Conservation (phyloP, 371 early-diverging fungal genomes). For the Choanephora cucurbitarum region DNA sequence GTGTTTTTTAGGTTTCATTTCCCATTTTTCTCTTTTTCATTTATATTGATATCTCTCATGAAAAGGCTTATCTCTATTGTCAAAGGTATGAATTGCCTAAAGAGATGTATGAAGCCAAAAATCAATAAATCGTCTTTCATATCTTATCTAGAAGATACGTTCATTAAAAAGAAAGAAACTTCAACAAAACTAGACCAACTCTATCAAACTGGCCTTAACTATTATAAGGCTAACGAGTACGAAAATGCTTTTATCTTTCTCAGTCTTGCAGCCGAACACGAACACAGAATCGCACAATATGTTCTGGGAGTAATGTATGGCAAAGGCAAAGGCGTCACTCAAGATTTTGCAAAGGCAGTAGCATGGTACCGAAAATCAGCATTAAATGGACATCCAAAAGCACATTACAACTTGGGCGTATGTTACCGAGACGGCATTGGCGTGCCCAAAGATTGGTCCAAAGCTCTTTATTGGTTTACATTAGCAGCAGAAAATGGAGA, state of each 20-base stretch:
- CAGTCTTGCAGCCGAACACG: background rate
- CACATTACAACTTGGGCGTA: background rate
- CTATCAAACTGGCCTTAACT: background rate
- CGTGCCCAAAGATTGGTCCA: slow-evolving; percentile 9
- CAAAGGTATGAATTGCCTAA: no score
- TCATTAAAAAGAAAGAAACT: background rate
- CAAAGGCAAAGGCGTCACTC: slow-evolving; percentile 10
- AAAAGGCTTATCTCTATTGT: no score
- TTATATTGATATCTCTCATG: no score
- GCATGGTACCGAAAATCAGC: slow-evolving; percentile 13
- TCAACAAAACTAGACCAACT: background rate
- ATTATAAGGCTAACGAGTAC: background rate
- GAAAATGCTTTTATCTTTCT: background rate
- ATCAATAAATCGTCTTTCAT: no score
- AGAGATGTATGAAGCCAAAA: no score
- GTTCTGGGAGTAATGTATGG: slow-evolving; percentile 10
- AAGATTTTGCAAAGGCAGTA: slow-evolving; percentile 8
- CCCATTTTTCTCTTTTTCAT: no score
- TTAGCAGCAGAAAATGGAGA: slow-evolving; percentile 11
- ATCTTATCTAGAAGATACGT: background rate
- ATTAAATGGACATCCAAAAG: background rate
- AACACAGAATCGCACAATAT: slow-evolving; percentile 2
- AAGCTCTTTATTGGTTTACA: slow-evolving; percentile 1
- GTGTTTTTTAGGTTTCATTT: no score
- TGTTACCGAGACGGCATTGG: slow-evolving; percentile 4